Evolutionary conservation across 2,329 filamentous ascomycete genomes (phyloP).

Genomic region (Cladosporium sphaerospermum): DNA sequence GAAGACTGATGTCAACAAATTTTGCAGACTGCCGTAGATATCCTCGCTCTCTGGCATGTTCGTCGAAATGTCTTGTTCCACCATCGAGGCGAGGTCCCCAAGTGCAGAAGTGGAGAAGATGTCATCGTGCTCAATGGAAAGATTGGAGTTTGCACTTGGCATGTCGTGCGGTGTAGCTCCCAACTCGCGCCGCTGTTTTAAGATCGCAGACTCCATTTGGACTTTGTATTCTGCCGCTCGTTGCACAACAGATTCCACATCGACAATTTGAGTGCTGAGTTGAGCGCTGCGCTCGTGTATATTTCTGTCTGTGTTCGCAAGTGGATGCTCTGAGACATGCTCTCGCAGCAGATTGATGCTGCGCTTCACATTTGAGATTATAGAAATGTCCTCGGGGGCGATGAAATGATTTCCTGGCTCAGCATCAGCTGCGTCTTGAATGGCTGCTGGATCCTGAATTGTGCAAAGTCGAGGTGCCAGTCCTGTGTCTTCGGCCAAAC

Average conservation of each 20-base stretch:
- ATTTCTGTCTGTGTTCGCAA: not conserved
- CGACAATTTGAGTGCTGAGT: not conserved
- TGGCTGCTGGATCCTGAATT: not conserved
- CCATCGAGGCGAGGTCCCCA: not conserved
- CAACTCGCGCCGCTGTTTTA: not conserved
- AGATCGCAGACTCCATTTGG: not conserved
- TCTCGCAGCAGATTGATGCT: slow-evolving; percentile 66
- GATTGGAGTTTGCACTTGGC: not conserved
- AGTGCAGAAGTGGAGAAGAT: not conserved
- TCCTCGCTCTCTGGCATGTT: not conserved
- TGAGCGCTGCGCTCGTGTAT: not conserved
- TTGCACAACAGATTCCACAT: not conserved
- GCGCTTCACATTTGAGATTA: slow-evolving; percentile 42
- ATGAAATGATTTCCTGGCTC: slow-evolving; percentile 56
- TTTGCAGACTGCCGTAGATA: not conserved
- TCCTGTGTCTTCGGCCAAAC: slow-evolving; percentile 12
- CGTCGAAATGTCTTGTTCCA: not conserved
- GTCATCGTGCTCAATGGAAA: not conserved
- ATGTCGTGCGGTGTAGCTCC: not conserved
- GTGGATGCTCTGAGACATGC: slow-evolving; percentile 61
- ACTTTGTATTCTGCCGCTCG: not conserved
- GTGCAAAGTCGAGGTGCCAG: not conserved
- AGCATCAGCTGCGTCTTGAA: not conserved
- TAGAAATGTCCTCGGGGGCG: slow-evolving; percentile 57
- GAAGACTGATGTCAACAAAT: not conserved